Conservation (phyloP, 495 filamentous ascomycete species). For the Recurvomyces mirabilis region DNA sequence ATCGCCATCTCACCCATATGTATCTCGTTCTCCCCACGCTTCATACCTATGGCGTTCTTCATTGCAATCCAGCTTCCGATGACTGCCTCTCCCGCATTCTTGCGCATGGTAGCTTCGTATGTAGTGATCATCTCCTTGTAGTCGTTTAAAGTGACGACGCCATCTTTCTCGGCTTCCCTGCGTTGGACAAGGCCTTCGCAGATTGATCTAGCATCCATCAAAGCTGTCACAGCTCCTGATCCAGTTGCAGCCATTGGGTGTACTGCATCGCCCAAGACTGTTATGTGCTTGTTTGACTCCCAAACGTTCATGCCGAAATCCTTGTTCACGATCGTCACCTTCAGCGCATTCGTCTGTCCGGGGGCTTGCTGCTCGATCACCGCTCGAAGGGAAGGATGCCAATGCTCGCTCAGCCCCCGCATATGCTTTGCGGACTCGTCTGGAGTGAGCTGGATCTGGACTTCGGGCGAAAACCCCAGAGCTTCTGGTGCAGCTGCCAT, state of each 20-base stretch:
- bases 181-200: background rate
- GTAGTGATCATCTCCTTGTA: background rate
- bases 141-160: background rate
- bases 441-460: background rate
- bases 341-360: background rate
- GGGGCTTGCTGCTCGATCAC: background rate
- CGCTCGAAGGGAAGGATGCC: background rate
- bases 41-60: background rate
- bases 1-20: background rate
- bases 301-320: background rate
- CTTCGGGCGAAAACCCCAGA: background rate
- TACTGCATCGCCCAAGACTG: background rate
- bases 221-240: background rate
- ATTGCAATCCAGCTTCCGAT: background rate
- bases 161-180: background rate
- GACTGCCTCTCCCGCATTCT: background rate
- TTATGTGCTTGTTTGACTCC: background rate
- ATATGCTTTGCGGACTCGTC: background rate
- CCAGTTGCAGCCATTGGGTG: background rate
- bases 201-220: background rate
- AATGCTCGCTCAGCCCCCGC: background rate
- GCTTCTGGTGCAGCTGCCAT: background rate
- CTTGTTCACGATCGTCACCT: background rate
- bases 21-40: background rate
- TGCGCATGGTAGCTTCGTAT: background rate